Evolutionary conservation across 768 basidiomycete species (phyloP), one percentile per base, ranked within the genome.

Genomic region (Russula dissimulans): DNA sequence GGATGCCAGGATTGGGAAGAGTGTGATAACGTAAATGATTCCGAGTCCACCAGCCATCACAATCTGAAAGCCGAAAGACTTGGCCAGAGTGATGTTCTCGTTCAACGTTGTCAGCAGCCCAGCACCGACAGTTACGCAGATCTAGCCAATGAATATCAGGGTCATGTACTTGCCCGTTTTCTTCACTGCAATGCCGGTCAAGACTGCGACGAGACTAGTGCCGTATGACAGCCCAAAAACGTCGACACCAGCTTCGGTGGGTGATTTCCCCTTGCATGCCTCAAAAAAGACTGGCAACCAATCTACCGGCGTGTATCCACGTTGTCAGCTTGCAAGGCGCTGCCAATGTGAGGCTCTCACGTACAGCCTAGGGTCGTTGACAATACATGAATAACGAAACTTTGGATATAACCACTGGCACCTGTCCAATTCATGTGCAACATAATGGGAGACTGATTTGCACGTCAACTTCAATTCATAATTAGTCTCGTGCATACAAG

Each of bases 231-330:
- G 50, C 2, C 74, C 65, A 45, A 81, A 72, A 15, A 71, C 59
- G 45, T 74, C 69, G 38, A 71, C 50, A 39, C 75, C 76, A 0
- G 76, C 74, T 5, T 51, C 50, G 12, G 76, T 65, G 0, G 80
- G 73, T 8, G 71, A 69, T 12, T 66, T 68, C 15, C 70, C 73
- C 39, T 72, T 73, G 67, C 72, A 73, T 0, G 74, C 76, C 62
- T 78, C 77, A 42, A 73, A 72, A 56, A 71, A 77, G 41, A 74
- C 68, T 0, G 68, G 72, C 49, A 72, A 72, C 64, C 68, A 80
- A 65, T 72, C 78, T 80, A 68, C 17, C 42, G 31, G 45, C 34
- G 12, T 26, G 26, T 29, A 42, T n/a, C 38, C 22, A 14, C 11
- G 14, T 26, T 26, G 26, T 44, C 39, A 42, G 56, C 5, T 5